These are phyloP conservation scores for Lachancea thermotolerans DNA, from an alignment of 805 yeast genomes.

Conservation along the genomic window DNA sequence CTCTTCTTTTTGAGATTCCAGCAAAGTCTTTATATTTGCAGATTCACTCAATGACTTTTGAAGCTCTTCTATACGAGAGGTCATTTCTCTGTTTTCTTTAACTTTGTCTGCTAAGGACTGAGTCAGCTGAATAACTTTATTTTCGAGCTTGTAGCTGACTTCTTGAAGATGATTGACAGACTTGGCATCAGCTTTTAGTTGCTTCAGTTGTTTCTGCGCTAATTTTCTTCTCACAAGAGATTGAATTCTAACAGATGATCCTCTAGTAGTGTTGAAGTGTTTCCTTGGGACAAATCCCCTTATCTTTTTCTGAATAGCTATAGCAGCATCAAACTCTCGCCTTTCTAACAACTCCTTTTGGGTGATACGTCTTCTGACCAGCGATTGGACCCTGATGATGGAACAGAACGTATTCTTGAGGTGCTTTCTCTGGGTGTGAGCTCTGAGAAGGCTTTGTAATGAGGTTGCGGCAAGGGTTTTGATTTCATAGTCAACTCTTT, in stretches of 20 bases:
- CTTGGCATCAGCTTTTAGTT: constrained; percentile 79
- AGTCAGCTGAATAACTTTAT: constrained; percentile 94
- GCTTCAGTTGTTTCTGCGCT: constrained; percentile 60
- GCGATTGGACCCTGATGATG: constrained; percentile 42
- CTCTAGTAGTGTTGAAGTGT: constrained; percentile 39
- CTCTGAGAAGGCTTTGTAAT: constrained; percentile 65
- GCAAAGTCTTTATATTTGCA: constrained; percentile 43
- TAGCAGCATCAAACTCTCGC: constrained; percentile 58
- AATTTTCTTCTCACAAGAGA: constrained; percentile 66
- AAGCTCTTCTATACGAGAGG: constrained; percentile 49
- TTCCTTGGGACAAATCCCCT: constrained; percentile 63
- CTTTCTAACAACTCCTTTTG: constrained; percentile 46
- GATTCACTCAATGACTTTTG: constrained; percentile 49
- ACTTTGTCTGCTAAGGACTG: constrained; percentile 73
- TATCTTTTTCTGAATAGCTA: constrained; percentile 62
- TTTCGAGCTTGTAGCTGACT: constrained; percentile 88
- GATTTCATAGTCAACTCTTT: constrained; percentile 45
- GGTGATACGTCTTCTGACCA: constrained; percentile 44
- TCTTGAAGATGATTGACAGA: constrained; percentile 86
- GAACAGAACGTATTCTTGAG: constrained; percentile 24
- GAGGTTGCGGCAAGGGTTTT: constrained; percentile 57
- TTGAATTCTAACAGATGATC: constrained; percentile 66
- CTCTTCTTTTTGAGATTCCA: constrained; percentile 50
- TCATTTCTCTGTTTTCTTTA: constrained; percentile 71
- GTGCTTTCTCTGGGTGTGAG: constrained; percentile 41